These are phyloP conservation scores for Lithospermum erythrorhizon DNA, from an alignment of 257 asterid genomes.

Conservation along the genomic window DNA sequence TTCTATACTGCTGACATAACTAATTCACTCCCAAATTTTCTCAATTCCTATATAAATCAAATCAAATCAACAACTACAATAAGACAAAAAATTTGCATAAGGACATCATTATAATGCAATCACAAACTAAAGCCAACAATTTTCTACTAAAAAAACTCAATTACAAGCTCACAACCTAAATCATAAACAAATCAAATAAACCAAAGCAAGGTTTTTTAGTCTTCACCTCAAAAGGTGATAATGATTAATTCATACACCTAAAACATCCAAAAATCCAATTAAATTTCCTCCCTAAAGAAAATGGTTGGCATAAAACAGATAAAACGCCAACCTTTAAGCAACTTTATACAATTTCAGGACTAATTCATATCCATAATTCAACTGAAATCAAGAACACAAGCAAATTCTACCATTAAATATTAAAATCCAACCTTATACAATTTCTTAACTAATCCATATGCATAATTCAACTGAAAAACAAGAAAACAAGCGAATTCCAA, in stretches of 20 bases:
- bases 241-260: neutral
- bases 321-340: too few species aligned
- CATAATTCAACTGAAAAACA: neutral
- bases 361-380: too few species aligned
- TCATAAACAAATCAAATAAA: neutral
- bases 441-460: too few species aligned
- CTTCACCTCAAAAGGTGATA: neutral
- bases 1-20: constrained; percentile 17
- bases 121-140: neutral
- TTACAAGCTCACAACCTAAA: neutral
- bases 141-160: neutral
- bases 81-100: neutral
- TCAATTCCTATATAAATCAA: neutral
- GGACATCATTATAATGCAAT: neutral
- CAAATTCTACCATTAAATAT: too few species aligned
- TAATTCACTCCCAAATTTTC: constrained; percentile 14
- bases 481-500: too few species aligned
- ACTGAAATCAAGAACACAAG: neutral
- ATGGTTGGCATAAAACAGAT: too few species aligned
- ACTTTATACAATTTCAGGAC: too few species aligned
- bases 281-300: too few species aligned
- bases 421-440: too few species aligned
- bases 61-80: neutral
- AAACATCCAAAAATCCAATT: neutral
- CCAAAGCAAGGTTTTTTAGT: neutral